Evolutionary conservation across 805 yeast species (phyloP).

Genomic region (Zygotorulaspora danielsina): DNA sequence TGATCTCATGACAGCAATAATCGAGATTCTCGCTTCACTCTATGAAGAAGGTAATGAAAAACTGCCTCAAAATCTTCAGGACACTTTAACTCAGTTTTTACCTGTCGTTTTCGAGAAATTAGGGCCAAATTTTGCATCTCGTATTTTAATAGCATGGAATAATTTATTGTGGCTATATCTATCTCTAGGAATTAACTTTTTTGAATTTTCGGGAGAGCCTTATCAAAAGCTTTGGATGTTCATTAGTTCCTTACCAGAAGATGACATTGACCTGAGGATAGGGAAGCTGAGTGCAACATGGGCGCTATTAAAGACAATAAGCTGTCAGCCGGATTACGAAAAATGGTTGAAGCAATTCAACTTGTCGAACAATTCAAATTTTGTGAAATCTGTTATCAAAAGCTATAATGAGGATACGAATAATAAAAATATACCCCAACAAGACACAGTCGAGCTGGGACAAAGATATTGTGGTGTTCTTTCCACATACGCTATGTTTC

Average conservation of each 20-base stretch:
- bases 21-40: slow-evolving; percentile 49
- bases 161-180: slow-evolving; percentile 55
- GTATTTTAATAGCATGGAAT: slow-evolving; percentile 63
- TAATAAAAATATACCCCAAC: slow-evolving; percentile 14
- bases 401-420: slow-evolving; percentile 18
- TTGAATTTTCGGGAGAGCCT: slow-evolving; percentile 19
- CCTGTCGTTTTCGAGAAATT: slow-evolving; percentile 41
- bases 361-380: slow-evolving; percentile 27
- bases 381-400: slow-evolving; percentile 23
- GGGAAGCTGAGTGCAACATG: slow-evolving; percentile 43
- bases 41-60: slow-evolving; percentile 18
- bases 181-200: slow-evolving; percentile 27
- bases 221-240: slow-evolving; percentile 20
- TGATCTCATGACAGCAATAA: slow-evolving; percentile 70
- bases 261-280: slow-evolving; percentile 32
- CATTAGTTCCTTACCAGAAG: slow-evolving; percentile 14
- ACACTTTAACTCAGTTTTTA: slow-evolving; percentile 21
- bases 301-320: slow-evolving; percentile 38
- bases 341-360: slow-evolving; percentile 15
- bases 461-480: slow-evolving; percentile 46
- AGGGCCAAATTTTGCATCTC: slow-evolving; percentile 47
- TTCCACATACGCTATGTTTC: slow-evolving; percentile 46
- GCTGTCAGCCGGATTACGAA: slow-evolving; percentile 12
- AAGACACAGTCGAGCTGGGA: slow-evolving; percentile 37
- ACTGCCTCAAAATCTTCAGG: slow-evolving; percentile 16